These are phyloP conservation scores for Trichoderma arundinaceum DNA, from an alignment of 2,329 filamentous ascomycete genomes.

Conservation along the genomic window DNA sequence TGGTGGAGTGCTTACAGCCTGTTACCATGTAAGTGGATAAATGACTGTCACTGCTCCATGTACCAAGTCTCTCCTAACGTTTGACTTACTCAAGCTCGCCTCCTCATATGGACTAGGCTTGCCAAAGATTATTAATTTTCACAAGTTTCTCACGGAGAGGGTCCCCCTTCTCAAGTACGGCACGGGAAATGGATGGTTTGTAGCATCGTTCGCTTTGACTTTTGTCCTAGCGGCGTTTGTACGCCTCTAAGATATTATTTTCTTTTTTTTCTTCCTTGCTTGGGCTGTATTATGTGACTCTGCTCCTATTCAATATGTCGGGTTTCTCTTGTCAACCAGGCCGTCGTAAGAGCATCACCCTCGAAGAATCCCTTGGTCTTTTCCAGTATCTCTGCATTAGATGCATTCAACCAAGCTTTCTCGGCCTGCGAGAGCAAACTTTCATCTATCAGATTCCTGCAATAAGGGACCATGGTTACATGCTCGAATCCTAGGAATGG, in stretches of 20 bases:
- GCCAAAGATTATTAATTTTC: slow-evolving; percentile 45
- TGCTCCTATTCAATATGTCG: slow-evolving; percentile 56
- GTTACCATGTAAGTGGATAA: slow-evolving; percentile 61
- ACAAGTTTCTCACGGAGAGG: slow-evolving; percentile 43
- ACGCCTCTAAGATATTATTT: slow-evolving; percentile 49
- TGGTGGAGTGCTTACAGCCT: slow-evolving; percentile 67
- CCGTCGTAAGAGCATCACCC: slow-evolving; percentile 70
- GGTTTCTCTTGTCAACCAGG: slow-evolving; percentile 90
- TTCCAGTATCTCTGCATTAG: slow-evolving; percentile 78
- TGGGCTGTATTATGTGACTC: neutral
- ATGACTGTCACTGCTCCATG: neutral
- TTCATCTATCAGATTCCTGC: slow-evolving; percentile 82
- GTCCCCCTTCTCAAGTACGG: slow-evolving; percentile 56
- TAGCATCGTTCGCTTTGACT: slow-evolving; percentile 72
- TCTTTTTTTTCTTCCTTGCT: neutral
- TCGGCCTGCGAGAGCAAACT: slow-evolving; percentile 74
- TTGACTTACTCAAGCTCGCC: slow-evolving; percentile 46
- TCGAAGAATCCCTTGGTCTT: slow-evolving; percentile 82
- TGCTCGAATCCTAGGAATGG: slow-evolving; percentile 95
- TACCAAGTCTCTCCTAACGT: slow-evolving; percentile 21
- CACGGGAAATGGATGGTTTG: slow-evolving; percentile 66
- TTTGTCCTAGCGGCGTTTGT: slow-evolving; percentile 67
- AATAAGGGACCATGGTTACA: slow-evolving; percentile 96
- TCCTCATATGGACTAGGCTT: slow-evolving; percentile 52
- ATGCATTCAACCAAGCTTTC: slow-evolving; percentile 85